Percentiles rank a stretch among this genome's conserved stretches.
Evolutionary conservation across 129 eudicot species (phyloP).

Genomic region (Pittosporum tobira): DNA sequence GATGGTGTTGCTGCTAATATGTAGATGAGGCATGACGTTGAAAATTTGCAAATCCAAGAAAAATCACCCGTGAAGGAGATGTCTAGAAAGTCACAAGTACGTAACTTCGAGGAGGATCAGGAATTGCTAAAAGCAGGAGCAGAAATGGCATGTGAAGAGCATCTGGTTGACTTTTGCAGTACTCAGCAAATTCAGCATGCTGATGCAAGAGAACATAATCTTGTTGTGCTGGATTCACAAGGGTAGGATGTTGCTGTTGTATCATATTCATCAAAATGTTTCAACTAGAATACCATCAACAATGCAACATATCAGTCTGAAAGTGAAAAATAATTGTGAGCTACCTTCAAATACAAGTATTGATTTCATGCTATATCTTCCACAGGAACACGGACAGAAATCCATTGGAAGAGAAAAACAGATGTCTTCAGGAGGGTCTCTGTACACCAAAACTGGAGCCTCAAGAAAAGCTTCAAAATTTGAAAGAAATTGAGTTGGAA

Average conservation of each 20-base stretch:
- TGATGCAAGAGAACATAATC: slow-evolving; percentile 37
- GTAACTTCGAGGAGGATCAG: slow-evolving; percentile 34
- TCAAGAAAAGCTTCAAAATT: slow-evolving; percentile 32
- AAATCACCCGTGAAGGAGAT: slow-evolving; percentile 19
- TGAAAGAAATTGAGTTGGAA: slow-evolving; percentile 41
- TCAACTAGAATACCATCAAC: neutral
- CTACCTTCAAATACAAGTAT: neutral
- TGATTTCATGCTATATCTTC: slow-evolving; percentile 1
- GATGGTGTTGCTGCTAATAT: neutral
- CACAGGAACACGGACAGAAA: slow-evolving; percentile 38
- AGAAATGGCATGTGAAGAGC: slow-evolving; percentile 41
- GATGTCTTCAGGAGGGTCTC: slow-evolving; percentile 37
- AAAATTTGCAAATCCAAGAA: slow-evolving; percentile 17
- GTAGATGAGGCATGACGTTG: slow-evolving; percentile 13
- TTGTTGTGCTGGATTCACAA: slow-evolving; percentile 39
- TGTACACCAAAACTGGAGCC: slow-evolving; percentile 31
- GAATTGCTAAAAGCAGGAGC: slow-evolving; percentile 42
- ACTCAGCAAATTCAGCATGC: slow-evolving; percentile 33
- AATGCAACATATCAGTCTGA: neutral
- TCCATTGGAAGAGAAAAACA: slow-evolving; percentile 48
- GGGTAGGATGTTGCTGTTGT: slow-evolving; percentile 31
- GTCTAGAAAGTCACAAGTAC: slow-evolving; percentile 21
- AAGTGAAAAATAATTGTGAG: neutral
- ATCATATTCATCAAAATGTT: neutral
- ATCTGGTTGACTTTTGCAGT: slow-evolving; percentile 28